Conservation (phyloP, 1,139 yeast species). For the Kluyveromyces sp. region DNA sequence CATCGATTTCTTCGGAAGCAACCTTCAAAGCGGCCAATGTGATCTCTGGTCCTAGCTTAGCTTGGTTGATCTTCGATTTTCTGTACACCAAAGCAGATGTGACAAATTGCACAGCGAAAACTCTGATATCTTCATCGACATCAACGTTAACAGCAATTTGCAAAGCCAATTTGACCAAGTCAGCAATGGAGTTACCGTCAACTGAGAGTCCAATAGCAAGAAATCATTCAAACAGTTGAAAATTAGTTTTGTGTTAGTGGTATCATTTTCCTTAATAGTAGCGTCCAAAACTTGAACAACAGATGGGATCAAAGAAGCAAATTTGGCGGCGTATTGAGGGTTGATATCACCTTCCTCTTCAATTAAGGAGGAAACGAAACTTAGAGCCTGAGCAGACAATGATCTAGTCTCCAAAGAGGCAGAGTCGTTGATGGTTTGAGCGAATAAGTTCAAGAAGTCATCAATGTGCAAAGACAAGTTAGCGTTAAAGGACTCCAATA, state of each 20-base stretch:
- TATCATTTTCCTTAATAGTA: slow-evolving; percentile 62
- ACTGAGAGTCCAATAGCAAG: slow-evolving; percentile 63
- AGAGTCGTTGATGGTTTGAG: slow-evolving; percentile 58
- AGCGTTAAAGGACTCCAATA: slow-evolving; percentile 68
- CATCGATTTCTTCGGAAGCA: slow-evolving; percentile 74
- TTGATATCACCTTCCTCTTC: slow-evolving; percentile 46
- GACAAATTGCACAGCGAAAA: slow-evolving; percentile 77
- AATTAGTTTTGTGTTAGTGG: slow-evolving; percentile 62
- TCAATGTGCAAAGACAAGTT: slow-evolving; percentile 54
- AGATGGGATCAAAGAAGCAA: slow-evolving; percentile 63
- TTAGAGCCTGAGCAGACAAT: slow-evolving; percentile 76
- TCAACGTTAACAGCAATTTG: slow-evolving; percentile 64
- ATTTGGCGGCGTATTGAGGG: slow-evolving; percentile 46
- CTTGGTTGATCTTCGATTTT: slow-evolving; percentile 55
- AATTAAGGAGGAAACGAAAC: slow-evolving; percentile 62
- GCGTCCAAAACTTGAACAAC: slow-evolving; percentile 79
- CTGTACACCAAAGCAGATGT: slow-evolving; percentile 67
- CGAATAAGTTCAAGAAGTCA: slow-evolving; percentile 64
- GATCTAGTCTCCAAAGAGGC: slow-evolving; percentile 69
- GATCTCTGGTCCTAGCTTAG: slow-evolving; percentile 74
- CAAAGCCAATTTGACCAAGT: slow-evolving; percentile 63
- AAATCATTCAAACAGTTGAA: slow-evolving; percentile 84
- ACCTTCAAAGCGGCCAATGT: slow-evolving; percentile 68
- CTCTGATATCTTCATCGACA: slow-evolving; percentile 75
- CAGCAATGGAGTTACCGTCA: slow-evolving; percentile 68